Percentiles rank a stretch among this genome's conserved stretches.
Evolutionary conservation across 208 protist genomes (phyloP).

Genomic region (Vickermania spadyakhi): DNA sequence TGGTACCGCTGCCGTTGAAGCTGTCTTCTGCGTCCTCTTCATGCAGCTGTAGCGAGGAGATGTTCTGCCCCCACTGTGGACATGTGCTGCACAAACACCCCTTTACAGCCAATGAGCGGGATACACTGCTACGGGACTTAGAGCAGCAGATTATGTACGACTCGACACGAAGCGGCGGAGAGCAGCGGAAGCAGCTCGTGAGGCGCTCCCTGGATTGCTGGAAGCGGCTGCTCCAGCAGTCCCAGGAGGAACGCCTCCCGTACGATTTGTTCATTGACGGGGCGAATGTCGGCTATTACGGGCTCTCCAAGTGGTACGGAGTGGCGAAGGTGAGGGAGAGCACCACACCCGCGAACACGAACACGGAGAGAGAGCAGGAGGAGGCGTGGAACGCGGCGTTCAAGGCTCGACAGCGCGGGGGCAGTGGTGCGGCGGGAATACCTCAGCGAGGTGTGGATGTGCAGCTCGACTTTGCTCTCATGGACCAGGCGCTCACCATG

Average conservation of each 20-base stretch:
- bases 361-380: conserved; percentile 16
- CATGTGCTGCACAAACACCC: conserved; percentile 19
- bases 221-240: conserved; percentile 3
- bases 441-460: conserved; percentile 41
- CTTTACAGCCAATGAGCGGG: conserved; percentile 36
- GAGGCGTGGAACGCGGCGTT: conserved; percentile 1
- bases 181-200: too few species aligned
- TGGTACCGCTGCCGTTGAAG: not conserved
- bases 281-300: conserved; percentile 82
- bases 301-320: conserved; percentile 68
- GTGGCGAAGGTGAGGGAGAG: conserved; percentile 24
- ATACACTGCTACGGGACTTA: conserved; percentile 29
- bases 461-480: conserved; percentile 46
- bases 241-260: conserved; percentile 8
- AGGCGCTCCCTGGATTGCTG: too few species aligned
- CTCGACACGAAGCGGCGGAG: not conserved
- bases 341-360: not conserved
- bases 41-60: not conserved
- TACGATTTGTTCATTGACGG: conserved; percentile 68
- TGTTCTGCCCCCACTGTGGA: conserved; percentile 13
- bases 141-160: conserved; percentile 17
- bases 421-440: too few species aligned
- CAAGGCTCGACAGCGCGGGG: conserved; percentile 4
- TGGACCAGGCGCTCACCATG: conserved; percentile 39
- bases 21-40: not conserved